Evolutionary conservation across 2,329 filamentous ascomycete genomes (phyloP).

Genomic region (Aspergillus caelatus): DNA sequence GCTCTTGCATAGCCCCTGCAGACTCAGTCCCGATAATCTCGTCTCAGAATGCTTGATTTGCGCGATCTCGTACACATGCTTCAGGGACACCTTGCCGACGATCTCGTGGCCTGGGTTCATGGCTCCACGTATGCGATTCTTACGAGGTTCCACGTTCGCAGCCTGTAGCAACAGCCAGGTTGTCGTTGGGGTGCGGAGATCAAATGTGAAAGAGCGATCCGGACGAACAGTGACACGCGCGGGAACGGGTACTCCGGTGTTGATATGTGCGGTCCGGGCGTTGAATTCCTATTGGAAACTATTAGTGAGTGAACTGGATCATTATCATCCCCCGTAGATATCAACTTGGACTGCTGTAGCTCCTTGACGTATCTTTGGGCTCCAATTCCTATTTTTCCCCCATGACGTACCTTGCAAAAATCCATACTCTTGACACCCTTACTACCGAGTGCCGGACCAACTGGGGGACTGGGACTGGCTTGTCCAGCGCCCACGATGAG

Average conservation of each 20-base stretch:
- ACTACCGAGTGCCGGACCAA: constrained; percentile 92
- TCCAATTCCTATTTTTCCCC: not conserved
- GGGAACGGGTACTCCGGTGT: constrained; percentile 80
- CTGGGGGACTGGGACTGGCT: constrained; percentile 90
- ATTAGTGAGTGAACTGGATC: not conserved
- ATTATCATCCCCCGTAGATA: not conserved
- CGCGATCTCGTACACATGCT: constrained; percentile 97
- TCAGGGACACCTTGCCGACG: constrained; percentile 84
- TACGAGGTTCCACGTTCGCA: constrained; percentile 70
- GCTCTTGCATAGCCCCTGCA: constrained; percentile 72
- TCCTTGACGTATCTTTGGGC: not conserved
- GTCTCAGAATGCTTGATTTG: constrained; percentile 87
- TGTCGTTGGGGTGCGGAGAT: constrained; percentile 91
- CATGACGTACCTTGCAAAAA: constrained; percentile 82
- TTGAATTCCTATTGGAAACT: constrained; percentile 79
- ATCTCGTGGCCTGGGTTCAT: constrained; percentile 73
- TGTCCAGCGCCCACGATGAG: constrained; percentile 96
- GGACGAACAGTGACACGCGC: constrained; percentile 89
- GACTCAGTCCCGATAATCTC: constrained; percentile 69
- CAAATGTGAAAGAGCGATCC: constrained; percentile 91
- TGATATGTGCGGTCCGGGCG: constrained; percentile 84
- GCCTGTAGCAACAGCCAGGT: constrained; percentile 86
- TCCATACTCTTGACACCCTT: constrained; percentile 99
- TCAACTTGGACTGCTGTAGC: too few relatives aligned
- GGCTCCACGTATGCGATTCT: constrained; percentile 76